Evolutionary conservation across 805 yeast genomes (phyloP).

Genomic region (Ogataea zsoltii): DNA sequence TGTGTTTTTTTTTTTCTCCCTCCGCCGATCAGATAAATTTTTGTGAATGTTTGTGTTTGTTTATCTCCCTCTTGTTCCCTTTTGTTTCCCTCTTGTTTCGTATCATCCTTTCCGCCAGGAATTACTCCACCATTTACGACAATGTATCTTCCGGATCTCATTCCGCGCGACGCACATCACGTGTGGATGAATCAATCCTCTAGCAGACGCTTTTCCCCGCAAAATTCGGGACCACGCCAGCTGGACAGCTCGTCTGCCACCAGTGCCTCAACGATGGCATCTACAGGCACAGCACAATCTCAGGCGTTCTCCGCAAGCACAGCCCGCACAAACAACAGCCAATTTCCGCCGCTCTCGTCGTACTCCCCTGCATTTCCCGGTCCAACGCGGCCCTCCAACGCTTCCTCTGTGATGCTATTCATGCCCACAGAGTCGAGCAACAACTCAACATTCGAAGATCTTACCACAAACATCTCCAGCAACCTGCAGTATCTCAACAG

Average conservation of each 20-base stretch:
- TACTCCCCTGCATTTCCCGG: constrained; percentile 50
- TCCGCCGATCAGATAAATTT: neutral
- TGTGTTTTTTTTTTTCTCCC: neutral
- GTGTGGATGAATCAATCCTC: constrained; percentile 40
- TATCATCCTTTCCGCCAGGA: no score
- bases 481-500: constrained; percentile 28
- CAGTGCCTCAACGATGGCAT: constrained; percentile 1
- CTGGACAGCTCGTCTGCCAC: constrained; percentile 1
- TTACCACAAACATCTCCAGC: constrained; percentile 24
- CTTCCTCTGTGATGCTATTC: constrained; percentile 29
- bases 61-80: constrained; percentile 1
- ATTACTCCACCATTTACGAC: no score
- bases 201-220: constrained; percentile 6
- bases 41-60: neutral
- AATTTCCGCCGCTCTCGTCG: constrained; percentile 56
- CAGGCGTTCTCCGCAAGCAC: neutral
- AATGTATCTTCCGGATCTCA: constrained; percentile 51
- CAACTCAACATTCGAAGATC: constrained; percentile 21
- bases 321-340: constrained; percentile 19
- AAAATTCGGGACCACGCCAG: constrained; percentile 9
- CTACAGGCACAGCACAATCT: neutral
- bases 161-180: constrained; percentile 46
- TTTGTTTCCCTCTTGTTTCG: neutral
- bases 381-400: constrained; percentile 23
- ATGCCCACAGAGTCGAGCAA: constrained; percentile 18